Conservation (phyloP, 805 yeast genomes). For the Nakazawaea populi region DNA sequence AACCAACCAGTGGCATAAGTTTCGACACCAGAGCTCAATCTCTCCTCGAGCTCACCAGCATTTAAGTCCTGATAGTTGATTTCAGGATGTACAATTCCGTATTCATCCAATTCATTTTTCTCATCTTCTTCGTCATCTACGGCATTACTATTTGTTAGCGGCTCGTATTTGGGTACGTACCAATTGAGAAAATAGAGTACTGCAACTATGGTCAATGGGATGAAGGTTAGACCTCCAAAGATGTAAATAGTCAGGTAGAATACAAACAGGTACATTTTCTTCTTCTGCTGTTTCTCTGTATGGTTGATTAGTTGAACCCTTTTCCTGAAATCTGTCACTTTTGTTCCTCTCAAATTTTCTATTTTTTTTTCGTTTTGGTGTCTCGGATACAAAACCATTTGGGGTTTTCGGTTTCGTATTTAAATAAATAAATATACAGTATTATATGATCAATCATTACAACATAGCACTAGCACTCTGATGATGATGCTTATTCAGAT, state of each 20-base stretch:
- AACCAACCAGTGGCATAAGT: constrained; percentile 73
- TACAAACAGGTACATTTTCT: constrained; percentile 18
- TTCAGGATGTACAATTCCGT: constrained; percentile 18
- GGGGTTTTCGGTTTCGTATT: too few species aligned
- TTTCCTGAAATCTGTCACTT: too few species aligned
- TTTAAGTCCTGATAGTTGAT: constrained; percentile 35
- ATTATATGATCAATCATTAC: too few species aligned
- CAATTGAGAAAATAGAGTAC: constrained; percentile 32
- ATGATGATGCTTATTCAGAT: too few species aligned
- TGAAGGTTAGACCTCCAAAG: constrained; percentile 76
- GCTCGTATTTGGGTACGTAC: constrained; percentile 23
- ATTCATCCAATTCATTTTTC: constrained; percentile 16
- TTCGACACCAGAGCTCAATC: constrained; percentile 52
- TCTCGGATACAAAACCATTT: too few species aligned
- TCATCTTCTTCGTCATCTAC: constrained; percentile 12
- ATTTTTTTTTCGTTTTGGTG: too few species aligned
- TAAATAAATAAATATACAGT: too few species aligned
- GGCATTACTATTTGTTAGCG: constrained; percentile 15
- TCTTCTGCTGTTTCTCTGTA: neutral
- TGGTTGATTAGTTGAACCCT: neutral
- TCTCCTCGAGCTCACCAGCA: constrained; percentile 63
- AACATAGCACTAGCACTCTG: too few species aligned
- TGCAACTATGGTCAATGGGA: constrained; percentile 48
- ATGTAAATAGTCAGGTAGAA: constrained; percentile 45
- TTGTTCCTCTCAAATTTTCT: too few species aligned